Percentiles rank a stretch among this genome's conserved stretches.
phyloP scores from a whole-genome alignment of 441 rosid species.

The Cnidoscolus chayamansa region DNA sequence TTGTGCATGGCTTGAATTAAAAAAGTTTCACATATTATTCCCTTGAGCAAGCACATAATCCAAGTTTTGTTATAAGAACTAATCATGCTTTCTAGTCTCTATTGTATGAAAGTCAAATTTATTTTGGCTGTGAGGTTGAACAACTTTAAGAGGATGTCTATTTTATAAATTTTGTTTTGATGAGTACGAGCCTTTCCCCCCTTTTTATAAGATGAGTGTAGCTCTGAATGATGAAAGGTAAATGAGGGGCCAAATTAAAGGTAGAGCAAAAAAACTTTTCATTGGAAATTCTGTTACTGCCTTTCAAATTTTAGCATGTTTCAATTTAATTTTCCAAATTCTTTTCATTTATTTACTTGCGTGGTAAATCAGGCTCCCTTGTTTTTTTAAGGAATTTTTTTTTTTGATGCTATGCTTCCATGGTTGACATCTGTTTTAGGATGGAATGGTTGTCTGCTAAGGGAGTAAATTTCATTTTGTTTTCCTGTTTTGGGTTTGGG shows the following conservation, averaged over 20 bases:
- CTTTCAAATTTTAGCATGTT: too few relatives aligned
- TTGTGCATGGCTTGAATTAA: constrained; percentile 13
- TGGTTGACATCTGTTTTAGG: not conserved
- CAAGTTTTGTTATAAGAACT: not conserved
- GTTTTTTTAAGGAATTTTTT: not conserved
- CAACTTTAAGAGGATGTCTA: not conserved
- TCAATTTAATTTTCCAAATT: too few relatives aligned
- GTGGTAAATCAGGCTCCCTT: not conserved
- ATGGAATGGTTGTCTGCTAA: not conserved
- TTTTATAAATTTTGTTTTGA: too few relatives aligned
- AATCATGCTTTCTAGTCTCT: not conserved
- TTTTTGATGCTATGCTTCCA: not conserved
- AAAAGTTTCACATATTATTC: constrained; percentile 5
- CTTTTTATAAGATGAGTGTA: not conserved
- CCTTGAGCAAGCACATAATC: constrained; percentile 7
- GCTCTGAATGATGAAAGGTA: not conserved
- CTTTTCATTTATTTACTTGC: not conserved
- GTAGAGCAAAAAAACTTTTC: not conserved
- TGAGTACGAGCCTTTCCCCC: too few relatives aligned
- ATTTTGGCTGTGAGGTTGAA: not conserved
- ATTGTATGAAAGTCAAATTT: not conserved
- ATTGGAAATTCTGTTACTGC: too few relatives aligned
- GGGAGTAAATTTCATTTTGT: not conserved
- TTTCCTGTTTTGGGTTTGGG: not conserved
- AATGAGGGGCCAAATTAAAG: not conserved